phyloP scores from a whole-genome alignment of 495 filamentous ascomycete species.

The Hypoxylon crocopeplum region DNA sequence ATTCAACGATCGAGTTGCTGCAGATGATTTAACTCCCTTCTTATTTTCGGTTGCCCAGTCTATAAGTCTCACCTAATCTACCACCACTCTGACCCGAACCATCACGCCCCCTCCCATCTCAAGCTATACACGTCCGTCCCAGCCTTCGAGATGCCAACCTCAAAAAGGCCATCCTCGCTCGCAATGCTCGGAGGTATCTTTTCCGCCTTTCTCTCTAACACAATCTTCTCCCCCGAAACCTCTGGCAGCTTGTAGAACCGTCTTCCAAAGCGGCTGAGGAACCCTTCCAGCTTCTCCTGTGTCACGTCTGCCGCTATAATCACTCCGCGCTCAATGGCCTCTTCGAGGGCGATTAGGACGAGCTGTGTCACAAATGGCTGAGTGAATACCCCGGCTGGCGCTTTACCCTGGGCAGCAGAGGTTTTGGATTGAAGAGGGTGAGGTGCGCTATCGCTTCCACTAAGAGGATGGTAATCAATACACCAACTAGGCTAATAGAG shows the following conservation, averaged over 20 bases:
- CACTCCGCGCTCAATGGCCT: slow-evolving; percentile 69
- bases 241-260: slow-evolving; percentile 69
- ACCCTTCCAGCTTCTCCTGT: slow-evolving; percentile 71
- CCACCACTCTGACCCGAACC: not conserved
- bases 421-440: slow-evolving; percentile 79
- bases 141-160: slow-evolving; percentile 72
- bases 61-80: too few relatives aligned
- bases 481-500: not conserved
- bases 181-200: slow-evolving; percentile 60
- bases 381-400: slow-evolving; percentile 83
- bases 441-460: slow-evolving; percentile 72
- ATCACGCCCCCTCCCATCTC: slow-evolving; percentile 11
- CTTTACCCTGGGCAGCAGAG: slow-evolving; percentile 60
- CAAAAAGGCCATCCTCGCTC: slow-evolving; percentile 57
- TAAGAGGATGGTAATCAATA: slow-evolving; percentile 5
- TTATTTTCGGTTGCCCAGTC: too few relatives aligned
- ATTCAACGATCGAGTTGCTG: too few relatives aligned
- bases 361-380: slow-evolving; percentile 84
- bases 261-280: slow-evolving; percentile 77
- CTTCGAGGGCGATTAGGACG: slow-evolving; percentile 76
- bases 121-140: slow-evolving; percentile 39
- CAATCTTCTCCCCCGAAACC: slow-evolving; percentile 61
- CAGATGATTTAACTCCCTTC: too few relatives aligned
- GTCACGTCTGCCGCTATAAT: slow-evolving; percentile 73
- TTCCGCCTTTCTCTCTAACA: slow-evolving; percentile 66